Conservation (phyloP, 2,329 filamentous ascomycete species). For the Corynespora cassiicola region DNA sequence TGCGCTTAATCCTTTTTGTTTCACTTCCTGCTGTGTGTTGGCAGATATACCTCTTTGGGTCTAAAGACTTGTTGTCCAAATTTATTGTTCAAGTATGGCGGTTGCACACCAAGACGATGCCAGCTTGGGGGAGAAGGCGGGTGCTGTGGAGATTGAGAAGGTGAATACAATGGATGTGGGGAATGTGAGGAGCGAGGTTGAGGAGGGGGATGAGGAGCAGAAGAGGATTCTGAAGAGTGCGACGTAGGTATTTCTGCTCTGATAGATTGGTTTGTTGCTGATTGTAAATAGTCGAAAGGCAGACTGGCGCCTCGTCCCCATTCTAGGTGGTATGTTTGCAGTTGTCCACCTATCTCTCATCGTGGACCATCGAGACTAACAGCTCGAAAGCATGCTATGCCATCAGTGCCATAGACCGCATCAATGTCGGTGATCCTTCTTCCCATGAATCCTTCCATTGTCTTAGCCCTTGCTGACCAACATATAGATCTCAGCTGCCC, state of each 20-base stretch:
- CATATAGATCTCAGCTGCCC: slow-evolving; percentile 26
- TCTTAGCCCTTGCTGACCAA: no score
- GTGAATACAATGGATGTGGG: slow-evolving; percentile 15
- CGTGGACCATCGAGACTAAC: slow-evolving; percentile 19
- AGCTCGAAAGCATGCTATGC: slow-evolving; percentile 21
- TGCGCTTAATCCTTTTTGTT: no score
- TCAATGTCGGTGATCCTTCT: slow-evolving; percentile 20
- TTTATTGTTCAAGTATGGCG: no score
- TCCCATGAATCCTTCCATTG: no score
- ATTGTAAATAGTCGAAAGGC: slow-evolving; percentile 36
- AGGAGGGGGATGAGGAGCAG: slow-evolving; percentile 11
- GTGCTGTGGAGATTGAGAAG: slow-evolving; percentile 24
- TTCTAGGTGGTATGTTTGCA: slow-evolving; percentile 26
- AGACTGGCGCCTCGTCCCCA: slow-evolving; percentile 32
- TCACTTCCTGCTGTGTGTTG: no score
- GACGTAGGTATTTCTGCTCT: slow-evolving; percentile 17
- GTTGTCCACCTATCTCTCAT: slow-evolving; percentile 17
- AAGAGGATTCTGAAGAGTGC: slow-evolving; percentile 19
- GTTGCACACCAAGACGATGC: slow-evolving; percentile 6
- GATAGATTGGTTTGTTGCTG: no score
- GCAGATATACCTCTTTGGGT: no score
- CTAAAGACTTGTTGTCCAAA: no score
- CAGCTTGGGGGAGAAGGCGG: slow-evolving; percentile 18
- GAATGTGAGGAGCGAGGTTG: slow-evolving; percentile 1
- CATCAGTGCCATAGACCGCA: slow-evolving; percentile 27